Conservation (phyloP, 140 eudicot species). For the Senecio squalidus region DNA sequence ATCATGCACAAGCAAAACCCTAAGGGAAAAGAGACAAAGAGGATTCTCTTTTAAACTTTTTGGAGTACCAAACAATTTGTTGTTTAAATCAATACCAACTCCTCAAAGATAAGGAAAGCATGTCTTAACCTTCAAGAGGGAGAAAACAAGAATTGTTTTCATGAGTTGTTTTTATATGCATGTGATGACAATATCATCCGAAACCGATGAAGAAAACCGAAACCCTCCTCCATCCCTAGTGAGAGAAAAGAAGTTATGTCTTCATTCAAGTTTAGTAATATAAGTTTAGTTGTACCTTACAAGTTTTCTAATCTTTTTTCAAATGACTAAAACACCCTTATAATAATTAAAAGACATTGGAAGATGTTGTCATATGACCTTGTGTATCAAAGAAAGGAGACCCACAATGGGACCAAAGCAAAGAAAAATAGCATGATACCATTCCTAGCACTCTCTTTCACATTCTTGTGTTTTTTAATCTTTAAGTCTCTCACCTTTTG, state of each 20-base stretch:
- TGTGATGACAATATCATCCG: no score
- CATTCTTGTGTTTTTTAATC: constrained; percentile 19
- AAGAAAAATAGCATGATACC: constrained; percentile 51
- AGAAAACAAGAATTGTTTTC: constrained; percentile 26
- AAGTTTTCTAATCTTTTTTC: neutral
- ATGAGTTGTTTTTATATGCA: constrained; percentile 19
- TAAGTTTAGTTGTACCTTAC: neutral
- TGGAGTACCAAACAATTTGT: constrained; percentile 19
- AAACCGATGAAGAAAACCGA: no score
- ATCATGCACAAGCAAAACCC: constrained; percentile 32
- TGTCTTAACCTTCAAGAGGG: constrained; percentile 33
- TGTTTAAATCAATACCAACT: constrained; percentile 28
- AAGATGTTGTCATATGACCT: constrained; percentile 32
- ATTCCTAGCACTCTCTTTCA: constrained; percentile 58
- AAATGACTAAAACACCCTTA: neutral
- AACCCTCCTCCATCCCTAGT: no score
- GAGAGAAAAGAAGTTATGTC: constrained; percentile 15
- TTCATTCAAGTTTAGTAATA: neutral
- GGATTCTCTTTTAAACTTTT: constrained; percentile 20
- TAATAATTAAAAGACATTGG: constrained; percentile 24
- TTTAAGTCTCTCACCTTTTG: constrained; percentile 32
- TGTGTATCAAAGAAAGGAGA: constrained; percentile 34
- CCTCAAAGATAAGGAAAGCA: constrained; percentile 34
- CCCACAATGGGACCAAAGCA: constrained; percentile 50
- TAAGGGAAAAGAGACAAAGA: constrained; percentile 30